Evolutionary conservation across 345 rosid species (phyloP).

Genomic region (Anastatica hierochuntica): DNA sequence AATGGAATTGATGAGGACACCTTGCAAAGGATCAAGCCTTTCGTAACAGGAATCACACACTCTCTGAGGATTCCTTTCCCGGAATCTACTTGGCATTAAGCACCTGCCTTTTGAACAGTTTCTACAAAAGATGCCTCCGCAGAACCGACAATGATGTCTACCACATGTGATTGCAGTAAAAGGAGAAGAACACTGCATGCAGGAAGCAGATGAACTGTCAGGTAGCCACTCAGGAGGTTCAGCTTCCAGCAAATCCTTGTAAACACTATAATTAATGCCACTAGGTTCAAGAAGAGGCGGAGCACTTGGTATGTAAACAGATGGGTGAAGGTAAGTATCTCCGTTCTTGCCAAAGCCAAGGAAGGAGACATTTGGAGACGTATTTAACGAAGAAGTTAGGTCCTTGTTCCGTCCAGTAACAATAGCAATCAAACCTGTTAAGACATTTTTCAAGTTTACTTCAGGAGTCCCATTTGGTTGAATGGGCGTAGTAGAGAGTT

Average conservation of each 20-base stretch:
- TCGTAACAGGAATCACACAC: conserved; percentile 94
- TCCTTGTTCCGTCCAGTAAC: conserved; percentile 59
- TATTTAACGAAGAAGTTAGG: conserved; percentile 11
- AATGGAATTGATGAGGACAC: conserved; percentile 59
- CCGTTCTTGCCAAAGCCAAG: conserved; percentile 68
- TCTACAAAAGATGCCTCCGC: conserved; percentile 91
- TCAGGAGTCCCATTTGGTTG: conserved; percentile 35
- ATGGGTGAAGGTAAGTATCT: conserved; percentile 64
- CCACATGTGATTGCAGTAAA: conserved; percentile 82
- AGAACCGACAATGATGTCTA: conserved; percentile 94
- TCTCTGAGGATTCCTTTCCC: conserved; percentile 87
- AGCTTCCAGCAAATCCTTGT: conserved; percentile 68
- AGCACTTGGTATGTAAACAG: conserved; percentile 92
- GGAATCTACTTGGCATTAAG: conserved; percentile 67
- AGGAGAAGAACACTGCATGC: conserved; percentile 76
- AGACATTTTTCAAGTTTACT: conserved; percentile 77
- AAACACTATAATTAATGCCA: conserved; percentile 43
- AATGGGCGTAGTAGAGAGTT: conserved; percentile 10
- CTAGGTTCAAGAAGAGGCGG: conserved; percentile 74
- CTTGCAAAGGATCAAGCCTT: conserved; percentile 89
- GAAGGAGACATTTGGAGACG: conserved; percentile 66
- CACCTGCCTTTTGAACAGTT: conserved; percentile 77
- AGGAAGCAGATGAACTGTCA: conserved; percentile 63
- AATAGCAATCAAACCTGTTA: conserved; percentile 67
- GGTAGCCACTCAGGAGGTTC: conserved; percentile 97